A percentile compares a stretch with the other conserved stretches of the same genome.
Evolutionary conservation across 805 yeast species (phyloP).

Genomic region (Metahyphopichia silvanorum): DNA sequence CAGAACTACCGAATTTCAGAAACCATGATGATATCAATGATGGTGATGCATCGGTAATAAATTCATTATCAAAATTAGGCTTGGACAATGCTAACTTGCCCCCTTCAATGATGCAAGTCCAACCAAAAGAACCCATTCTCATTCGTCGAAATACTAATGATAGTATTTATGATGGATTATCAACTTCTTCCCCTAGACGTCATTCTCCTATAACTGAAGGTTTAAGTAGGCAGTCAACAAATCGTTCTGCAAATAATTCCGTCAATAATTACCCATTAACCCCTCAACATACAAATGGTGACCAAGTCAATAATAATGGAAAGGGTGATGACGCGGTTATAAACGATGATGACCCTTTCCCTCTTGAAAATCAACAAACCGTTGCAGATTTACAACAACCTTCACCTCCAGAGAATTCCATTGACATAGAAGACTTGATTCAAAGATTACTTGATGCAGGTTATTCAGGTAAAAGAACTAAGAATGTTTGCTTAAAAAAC

Average conservation of each 20-base stretch:
- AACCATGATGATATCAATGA: constrained; percentile 1
- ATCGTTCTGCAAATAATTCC: constrained; percentile 7
- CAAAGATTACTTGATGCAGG: constrained; percentile 94
- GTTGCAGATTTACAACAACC: background rate
- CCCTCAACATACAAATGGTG: background rate
- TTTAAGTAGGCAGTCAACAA: constrained; percentile 13
- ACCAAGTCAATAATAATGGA: background rate
- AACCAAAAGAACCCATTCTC: constrained; percentile 73
- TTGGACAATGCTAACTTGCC: constrained; percentile 41
- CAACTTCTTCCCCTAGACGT: constrained; percentile 5
- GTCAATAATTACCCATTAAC: constrained; percentile 1
- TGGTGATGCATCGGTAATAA: constrained; percentile 10
- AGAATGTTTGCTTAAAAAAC: constrained; percentile 82
- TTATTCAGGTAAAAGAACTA: constrained; percentile 90
- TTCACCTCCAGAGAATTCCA: constrained; percentile 3
- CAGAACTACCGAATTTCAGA: constrained; percentile 2
- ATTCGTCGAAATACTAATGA: constrained; percentile 50
- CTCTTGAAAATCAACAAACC: background rate
- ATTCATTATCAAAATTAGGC: constrained; percentile 7
- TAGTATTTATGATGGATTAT: constrained; percentile 13
- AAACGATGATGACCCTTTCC: background rate
- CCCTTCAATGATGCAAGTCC: constrained; percentile 65
- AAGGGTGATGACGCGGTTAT: background rate
- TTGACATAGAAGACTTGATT: constrained; percentile 80
- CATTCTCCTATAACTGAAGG: constrained; percentile 5